Evolutionary conservation across 106 monocot genomes (phyloP).

Genomic region (Allium sativum): DNA sequence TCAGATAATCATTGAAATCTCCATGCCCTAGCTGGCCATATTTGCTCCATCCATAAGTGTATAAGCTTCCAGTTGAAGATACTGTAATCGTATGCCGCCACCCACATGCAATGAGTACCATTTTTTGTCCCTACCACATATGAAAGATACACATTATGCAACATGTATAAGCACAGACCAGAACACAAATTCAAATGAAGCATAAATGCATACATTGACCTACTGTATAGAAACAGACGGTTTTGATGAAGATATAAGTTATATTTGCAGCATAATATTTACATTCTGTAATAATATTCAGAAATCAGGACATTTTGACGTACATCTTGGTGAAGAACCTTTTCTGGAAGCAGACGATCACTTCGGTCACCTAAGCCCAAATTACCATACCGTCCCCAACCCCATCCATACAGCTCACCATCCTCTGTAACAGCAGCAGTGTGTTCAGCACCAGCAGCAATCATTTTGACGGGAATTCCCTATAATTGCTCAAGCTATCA

Average conservation of each 20-base stretch:
- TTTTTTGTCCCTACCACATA: conserved; percentile 23
- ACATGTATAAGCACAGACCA: neutral
- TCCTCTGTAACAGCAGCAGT: conserved; percentile 91
- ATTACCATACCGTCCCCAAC: conserved; percentile 98
- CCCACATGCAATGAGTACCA: conserved; percentile 89
- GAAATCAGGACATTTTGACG: neutral
- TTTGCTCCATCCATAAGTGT: conserved; percentile 99
- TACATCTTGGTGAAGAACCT: conserved; percentile 63
- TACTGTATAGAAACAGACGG: too few species aligned
- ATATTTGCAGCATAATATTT: too few species aligned
- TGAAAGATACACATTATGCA: neutral
- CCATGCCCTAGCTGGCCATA: conserved; percentile 98
- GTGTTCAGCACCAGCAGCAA: conserved; percentile 98
- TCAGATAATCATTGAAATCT: conserved; percentile 89
- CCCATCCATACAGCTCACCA: conserved; percentile 96
- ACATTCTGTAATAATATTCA: too few species aligned
- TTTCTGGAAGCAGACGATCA: conserved; percentile 81
- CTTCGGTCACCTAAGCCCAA: conserved; percentile 87
- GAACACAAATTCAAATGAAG: too few species aligned
- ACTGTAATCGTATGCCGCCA: conserved; percentile 98
- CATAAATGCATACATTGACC: too few species aligned
- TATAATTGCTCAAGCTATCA: conserved; percentile 3
- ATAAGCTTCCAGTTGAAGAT: conserved; percentile 58
- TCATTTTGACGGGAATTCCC: conserved; percentile 89
- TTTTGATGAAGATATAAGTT: too few species aligned